phyloP scores from a whole-genome alignment of 2,329 filamentous ascomycete genomes.

The Allantophomopsis cytisporea region DNA sequence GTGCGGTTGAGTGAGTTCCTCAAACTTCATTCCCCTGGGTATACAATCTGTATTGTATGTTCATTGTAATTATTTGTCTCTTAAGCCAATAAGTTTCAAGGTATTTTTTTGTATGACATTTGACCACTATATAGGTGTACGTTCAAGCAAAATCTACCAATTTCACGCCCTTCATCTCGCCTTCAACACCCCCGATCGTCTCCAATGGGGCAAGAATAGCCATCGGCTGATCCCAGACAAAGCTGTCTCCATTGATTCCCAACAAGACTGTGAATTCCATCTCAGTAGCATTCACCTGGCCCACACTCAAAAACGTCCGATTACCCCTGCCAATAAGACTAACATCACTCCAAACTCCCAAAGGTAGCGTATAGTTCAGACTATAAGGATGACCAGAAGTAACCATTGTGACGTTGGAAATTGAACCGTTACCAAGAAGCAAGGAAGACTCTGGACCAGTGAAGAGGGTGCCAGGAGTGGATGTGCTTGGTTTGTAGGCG shows the following conservation, averaged over 20 bases:
- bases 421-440: conserved; percentile 17
- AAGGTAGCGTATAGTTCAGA: conserved; percentile 25
- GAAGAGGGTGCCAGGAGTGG: conserved; percentile 25
- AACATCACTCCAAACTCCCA: conserved; percentile 21
- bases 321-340: conserved; percentile 21
- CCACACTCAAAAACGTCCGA: conserved; percentile 18
- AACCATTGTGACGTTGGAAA: conserved; percentile 22
- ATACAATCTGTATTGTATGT: conserved; percentile 13
- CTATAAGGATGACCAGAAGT: conserved; percentile 23
- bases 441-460: conserved; percentile 28
- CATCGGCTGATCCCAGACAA: conserved; percentile 10
- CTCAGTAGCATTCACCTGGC: conserved; percentile 1
- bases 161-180: conserved; percentile 8
- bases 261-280: conserved; percentile 9
- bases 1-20: conserved; percentile 11
- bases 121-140: too few relatives aligned
- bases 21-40: conserved; percentile 7
- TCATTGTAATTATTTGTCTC: conserved; percentile 2
- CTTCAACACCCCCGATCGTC: conserved; percentile 9
- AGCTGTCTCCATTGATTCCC: conserved; percentile 7
- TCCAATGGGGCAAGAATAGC: conserved; percentile 10
- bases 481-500: conserved; percentile 19
- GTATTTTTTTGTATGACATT: too few relatives aligned
- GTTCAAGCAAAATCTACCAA: conserved; percentile 5
- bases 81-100: background rate